phyloP scores from a whole-genome alignment of 108 stramenopile genomes.

The Conticribra weissflogii region DNA sequence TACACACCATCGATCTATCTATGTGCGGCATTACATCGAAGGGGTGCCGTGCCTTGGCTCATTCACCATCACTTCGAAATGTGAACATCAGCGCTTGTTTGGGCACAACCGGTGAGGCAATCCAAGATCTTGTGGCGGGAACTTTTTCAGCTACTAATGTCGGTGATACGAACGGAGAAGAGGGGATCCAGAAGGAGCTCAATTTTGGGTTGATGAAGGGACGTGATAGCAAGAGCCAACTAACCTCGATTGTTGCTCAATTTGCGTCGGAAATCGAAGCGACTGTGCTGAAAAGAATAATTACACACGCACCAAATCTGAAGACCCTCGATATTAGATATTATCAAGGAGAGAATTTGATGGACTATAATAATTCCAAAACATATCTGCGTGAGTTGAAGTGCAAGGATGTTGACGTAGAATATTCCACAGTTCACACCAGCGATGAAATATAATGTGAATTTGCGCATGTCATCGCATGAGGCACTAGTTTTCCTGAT shows the following conservation, averaged over 20 bases:
- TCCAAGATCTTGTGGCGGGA: constrained; percentile 18
- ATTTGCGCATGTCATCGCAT: too few species aligned
- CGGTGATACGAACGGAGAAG: neutral
- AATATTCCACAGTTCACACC: constrained; percentile 9
- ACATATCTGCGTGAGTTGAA: constrained; percentile 23
- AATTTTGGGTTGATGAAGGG: neutral
- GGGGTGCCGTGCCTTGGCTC: constrained; percentile 24
- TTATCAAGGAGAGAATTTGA: constrained; percentile 15
- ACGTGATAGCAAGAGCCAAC: constrained; percentile 7
- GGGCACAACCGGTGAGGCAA: constrained; percentile 13
- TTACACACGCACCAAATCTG: constrained; percentile 15
- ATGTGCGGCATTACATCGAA: constrained; percentile 23
- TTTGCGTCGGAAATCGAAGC: constrained; percentile 21
- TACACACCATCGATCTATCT: constrained; percentile 22
- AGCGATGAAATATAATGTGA: too few species aligned
- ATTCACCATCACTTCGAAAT: constrained; percentile 10
- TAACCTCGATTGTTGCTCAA: constrained; percentile 20
- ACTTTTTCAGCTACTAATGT: neutral
- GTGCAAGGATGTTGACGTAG: constrained; percentile 18
- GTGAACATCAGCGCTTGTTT: constrained; percentile 29
- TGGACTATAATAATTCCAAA: constrained; percentile 2
- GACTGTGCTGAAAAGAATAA: constrained; percentile 14
- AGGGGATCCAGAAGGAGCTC: neutral
- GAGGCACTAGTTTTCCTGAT: too few species aligned
- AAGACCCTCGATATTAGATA: constrained; percentile 26